A percentile compares a stretch with the other conserved stretches of the same genome.
Evolutionary conservation across 1,284 basidiomycete species (phyloP).

Genomic region (Phellinidium pouzarii): DNA sequence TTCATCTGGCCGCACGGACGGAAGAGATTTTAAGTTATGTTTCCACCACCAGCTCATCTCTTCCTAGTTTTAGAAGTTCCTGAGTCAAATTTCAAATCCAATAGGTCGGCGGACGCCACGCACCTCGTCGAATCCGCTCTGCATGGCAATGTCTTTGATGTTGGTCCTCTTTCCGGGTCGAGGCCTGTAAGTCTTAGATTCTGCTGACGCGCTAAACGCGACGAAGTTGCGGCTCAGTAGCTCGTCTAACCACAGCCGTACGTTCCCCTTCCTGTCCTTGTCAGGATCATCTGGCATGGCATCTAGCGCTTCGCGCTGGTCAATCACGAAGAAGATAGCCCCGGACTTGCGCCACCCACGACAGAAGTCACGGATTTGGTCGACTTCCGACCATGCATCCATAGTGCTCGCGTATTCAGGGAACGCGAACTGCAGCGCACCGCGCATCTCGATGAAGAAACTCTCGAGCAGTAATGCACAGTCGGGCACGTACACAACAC

Average conservation of each 20-base stretch:
- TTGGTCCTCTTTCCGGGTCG: slow-evolving; percentile 6
- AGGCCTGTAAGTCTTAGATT: slow-evolving; percentile 6
- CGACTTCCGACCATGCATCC: slow-evolving; percentile 4
- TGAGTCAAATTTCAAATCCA: not conserved
- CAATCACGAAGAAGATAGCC: slow-evolving; percentile 12
- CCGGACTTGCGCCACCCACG: slow-evolving; percentile 13
- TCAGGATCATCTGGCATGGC: slow-evolving; percentile 12
- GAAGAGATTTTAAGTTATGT: slow-evolving; percentile 10
- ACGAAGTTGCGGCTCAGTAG: slow-evolving; percentile 11
- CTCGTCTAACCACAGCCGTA: slow-evolving; percentile 8
- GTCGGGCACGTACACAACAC: slow-evolving; percentile 15
- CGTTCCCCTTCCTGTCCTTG: slow-evolving; percentile 8
- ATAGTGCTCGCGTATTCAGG: slow-evolving; percentile 13
- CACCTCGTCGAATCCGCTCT: slow-evolving; percentile 13
- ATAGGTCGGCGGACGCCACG: not conserved
- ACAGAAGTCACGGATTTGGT: slow-evolving; percentile 12
- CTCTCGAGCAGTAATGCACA: slow-evolving; percentile 12
- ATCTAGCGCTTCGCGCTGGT: slow-evolving; percentile 13
- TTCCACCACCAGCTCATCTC: slow-evolving; percentile 18
- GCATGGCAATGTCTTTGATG: slow-evolving; percentile 10
- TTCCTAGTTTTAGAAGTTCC: not conserved
- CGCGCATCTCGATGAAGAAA: slow-evolving; percentile 13
- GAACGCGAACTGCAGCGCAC: slow-evolving; percentile 11
- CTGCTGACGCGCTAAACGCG: slow-evolving; percentile 13
- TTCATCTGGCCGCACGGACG: slow-evolving; percentile 13